A percentile compares a stretch with the other conserved stretches of the same genome.
phyloP scores from a whole-genome alignment of 106 monocot species.

The Ottelia alismoides region DNA sequence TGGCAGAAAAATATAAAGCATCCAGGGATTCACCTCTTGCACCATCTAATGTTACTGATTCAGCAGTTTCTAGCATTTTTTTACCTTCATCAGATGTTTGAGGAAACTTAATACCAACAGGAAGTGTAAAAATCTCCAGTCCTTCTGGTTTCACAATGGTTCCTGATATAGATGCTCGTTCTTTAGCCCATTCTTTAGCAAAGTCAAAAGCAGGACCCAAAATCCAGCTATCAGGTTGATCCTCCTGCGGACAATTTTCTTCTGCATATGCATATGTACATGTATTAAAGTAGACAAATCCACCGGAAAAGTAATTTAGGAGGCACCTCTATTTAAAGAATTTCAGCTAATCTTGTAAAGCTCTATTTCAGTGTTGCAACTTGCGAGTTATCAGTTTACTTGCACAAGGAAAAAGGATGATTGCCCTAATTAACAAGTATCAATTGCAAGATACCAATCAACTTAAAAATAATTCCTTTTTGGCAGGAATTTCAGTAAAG shows the following conservation, averaged over 20 bases:
- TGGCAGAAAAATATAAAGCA: slow-evolving; percentile 11
- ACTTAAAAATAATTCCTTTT: too few relatives aligned
- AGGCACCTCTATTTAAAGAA: too few relatives aligned
- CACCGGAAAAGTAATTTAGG: too few relatives aligned
- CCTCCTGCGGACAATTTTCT: slow-evolving; percentile 17
- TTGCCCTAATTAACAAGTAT: too few relatives aligned
- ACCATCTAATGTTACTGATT: slow-evolving; percentile 7
- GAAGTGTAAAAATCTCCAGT: slow-evolving; percentile 30
- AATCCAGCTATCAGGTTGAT: slow-evolving; percentile 17
- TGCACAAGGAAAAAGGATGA: too few relatives aligned
- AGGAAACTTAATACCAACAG: slow-evolving; percentile 63
- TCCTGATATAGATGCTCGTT: slow-evolving; percentile 22
- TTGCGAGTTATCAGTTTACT: too few relatives aligned
- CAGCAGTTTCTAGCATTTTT: slow-evolving; percentile 1
- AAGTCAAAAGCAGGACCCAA: slow-evolving; percentile 68
- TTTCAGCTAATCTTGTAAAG: too few relatives aligned
- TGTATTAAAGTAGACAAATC: too few relatives aligned
- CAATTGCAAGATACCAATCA: too few relatives aligned
- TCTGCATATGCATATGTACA: too few relatives aligned
- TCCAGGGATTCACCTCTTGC: not conserved
- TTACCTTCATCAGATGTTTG: slow-evolving; percentile 1
- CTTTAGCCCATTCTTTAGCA: slow-evolving; percentile 72
- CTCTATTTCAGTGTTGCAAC: too few relatives aligned
- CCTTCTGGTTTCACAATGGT: slow-evolving; percentile 16
- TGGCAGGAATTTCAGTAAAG: too few relatives aligned